A percentile compares a stretch with the other conserved stretches of the same genome.
These are phyloP conservation scores for Pythium graminicola DNA, from an alignment of 352 stramenopile genomes.

Conservation along the genomic window DNA sequence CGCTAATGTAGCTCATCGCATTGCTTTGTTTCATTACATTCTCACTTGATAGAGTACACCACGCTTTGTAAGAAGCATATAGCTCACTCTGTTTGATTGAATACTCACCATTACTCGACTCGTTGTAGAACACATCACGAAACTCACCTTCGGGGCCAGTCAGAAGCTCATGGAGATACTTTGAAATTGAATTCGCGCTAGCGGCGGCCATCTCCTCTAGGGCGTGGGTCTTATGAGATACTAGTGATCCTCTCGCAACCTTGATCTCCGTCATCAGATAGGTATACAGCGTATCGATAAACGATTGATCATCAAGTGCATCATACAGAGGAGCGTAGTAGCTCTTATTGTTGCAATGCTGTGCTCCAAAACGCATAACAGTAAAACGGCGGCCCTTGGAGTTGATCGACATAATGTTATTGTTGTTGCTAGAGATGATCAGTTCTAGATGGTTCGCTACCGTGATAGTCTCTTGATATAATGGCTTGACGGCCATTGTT, in stretches of 20 bases:
- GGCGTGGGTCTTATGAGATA: conserved; percentile 4
- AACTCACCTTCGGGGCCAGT: conserved; percentile 7
- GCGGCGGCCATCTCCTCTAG: conserved; percentile 11
- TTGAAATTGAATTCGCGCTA: conserved; percentile 13
- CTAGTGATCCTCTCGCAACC: conserved; percentile 2
- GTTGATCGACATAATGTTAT: not conserved
- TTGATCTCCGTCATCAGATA: conserved; percentile 8
- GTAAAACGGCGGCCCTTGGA: not conserved
- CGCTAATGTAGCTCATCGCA: too few species aligned
- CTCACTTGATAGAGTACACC: too few species aligned
- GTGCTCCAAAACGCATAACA: not conserved
- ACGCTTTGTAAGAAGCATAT: conserved; percentile 8
- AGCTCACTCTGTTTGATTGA: conserved; percentile 8
- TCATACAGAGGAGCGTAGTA: not conserved
- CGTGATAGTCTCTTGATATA: not conserved
- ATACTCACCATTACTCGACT: conserved; percentile 2
- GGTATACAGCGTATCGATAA: conserved; percentile 13
- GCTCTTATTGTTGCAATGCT: not conserved
- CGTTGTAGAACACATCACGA: conserved; percentile 5
- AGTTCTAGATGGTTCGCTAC: not conserved
- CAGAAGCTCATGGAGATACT: conserved; percentile 11
- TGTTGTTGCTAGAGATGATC: not conserved
- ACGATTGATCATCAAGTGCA: not conserved
- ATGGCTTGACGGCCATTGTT: not conserved
- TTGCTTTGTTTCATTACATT: too few species aligned